These are phyloP conservation scores for Schizonepeta tenuifolia DNA, from an alignment of 257 asterid species.

Conservation along the genomic window DNA sequence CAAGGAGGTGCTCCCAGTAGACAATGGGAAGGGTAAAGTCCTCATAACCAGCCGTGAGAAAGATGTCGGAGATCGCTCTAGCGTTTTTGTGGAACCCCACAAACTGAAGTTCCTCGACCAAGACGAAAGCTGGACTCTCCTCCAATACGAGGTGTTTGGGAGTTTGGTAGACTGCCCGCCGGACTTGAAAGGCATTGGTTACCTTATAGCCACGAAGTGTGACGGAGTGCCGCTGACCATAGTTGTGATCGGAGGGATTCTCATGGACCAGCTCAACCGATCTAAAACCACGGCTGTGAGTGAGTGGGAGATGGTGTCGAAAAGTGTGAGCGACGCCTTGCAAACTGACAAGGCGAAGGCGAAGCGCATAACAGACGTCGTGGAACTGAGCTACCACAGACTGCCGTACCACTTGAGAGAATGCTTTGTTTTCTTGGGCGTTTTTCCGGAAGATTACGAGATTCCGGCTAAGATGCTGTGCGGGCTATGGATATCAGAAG, in stretches of 20 bases:
- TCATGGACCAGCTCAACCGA: neutral
- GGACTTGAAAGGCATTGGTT: slow-evolving; percentile 27
- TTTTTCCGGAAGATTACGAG: slow-evolving; percentile 45
- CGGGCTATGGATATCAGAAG: slow-evolving; percentile 57
- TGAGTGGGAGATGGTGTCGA: slow-evolving; percentile 33
- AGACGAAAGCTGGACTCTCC: slow-evolving; percentile 47
- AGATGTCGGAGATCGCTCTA: slow-evolving; percentile 34
- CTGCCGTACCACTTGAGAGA: slow-evolving; percentile 45
- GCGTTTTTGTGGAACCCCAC: slow-evolving; percentile 25
- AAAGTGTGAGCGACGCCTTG: neutral
- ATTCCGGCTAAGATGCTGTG: slow-evolving; percentile 43
- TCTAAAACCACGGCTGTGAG: too few relatives aligned
- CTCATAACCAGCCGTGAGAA: slow-evolving; percentile 27
- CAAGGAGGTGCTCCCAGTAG: slow-evolving; percentile 36
- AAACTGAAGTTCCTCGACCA: slow-evolving; percentile 30
- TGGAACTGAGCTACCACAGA: slow-evolving; percentile 50
- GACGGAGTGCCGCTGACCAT: slow-evolving; percentile 53
- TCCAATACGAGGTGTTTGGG: slow-evolving; percentile 46
- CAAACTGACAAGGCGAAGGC: neutral
- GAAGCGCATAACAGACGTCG: slow-evolving; percentile 21
- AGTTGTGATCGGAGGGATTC: slow-evolving; percentile 42
- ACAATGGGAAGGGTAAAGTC: slow-evolving; percentile 39
- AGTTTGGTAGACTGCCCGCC: slow-evolving; percentile 16
- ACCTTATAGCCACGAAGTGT: slow-evolving; percentile 43
- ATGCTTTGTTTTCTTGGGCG: slow-evolving; percentile 49